Evolutionary conservation across 1,139 yeast genomes (phyloP), one percentile per base, ranked within the genome.

Genomic region (Arxiozyma bovina): DNA sequence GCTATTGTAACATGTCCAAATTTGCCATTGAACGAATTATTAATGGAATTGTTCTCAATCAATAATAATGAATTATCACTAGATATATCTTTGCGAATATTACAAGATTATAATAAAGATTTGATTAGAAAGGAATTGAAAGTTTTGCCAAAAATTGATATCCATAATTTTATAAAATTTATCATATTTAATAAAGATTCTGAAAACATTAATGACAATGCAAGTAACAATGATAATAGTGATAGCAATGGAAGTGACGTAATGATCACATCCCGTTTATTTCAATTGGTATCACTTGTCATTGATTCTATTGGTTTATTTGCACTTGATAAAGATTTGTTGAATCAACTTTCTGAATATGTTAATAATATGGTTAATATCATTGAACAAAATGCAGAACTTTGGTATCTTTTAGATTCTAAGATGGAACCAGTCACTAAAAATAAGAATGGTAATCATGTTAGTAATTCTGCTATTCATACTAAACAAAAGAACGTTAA

Each of bases 1-100:
- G 93, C 95, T 0, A 78, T 89, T 52, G 86, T 83, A 17, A 83
- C 93, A 0, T 85, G 94, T 59, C 87, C 89, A 3, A 81, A 83
- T 56, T 71, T 90, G 46, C 77, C 85, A 5, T 75, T 87, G 52
- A 68, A 70, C 5, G 95, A 87, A 57, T 74, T 90, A 34, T 72
- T 87, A 47, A 67, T 72, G 6, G 89, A 86, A 57, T 73, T 89
- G 50, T 71, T 73, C 52, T 69, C 74, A 6, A 77, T 79, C 43
- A 79, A 79, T 23, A 81, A 80, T 59, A 80, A 79, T 52, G 88
- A 83, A 45, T 79, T 86, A 42, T 83, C 88, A 63, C 74, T 76
- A 53, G 95, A 86, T 64, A 77, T 86, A 8, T 78, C 87, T n/a
- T 71, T 78, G 40, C 78, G 96, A 61, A 71, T 87, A 48, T 70